These are phyloP conservation scores for Hydnomerulius pinastri DNA, from an alignment of 768 basidiomycete species.

Conservation along the genomic window DNA sequence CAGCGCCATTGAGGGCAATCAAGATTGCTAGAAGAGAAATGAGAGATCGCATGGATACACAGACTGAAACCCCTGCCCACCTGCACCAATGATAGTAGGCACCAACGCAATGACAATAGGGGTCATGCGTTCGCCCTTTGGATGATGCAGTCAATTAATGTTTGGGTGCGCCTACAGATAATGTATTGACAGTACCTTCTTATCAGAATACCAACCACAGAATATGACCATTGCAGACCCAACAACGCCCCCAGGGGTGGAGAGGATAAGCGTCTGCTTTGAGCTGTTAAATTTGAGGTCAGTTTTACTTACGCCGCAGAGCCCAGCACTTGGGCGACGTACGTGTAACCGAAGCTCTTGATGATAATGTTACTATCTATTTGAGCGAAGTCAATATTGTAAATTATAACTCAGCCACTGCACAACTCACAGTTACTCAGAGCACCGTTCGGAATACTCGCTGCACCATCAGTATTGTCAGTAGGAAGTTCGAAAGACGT, in stretches of 20 bases:
- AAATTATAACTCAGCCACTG: background rate
- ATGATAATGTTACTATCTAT: conserved; percentile 64
- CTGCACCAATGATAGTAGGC: conserved; percentile 59
- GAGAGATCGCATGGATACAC: background rate
- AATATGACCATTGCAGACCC: conserved; percentile 48
- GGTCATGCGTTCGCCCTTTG: conserved; percentile 57
- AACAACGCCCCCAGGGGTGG: conserved; percentile 56
- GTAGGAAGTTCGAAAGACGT: background rate
- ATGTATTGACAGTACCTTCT: conserved; percentile 41
- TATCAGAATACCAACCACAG: conserved; percentile 69
- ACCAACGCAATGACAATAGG: conserved; percentile 60
- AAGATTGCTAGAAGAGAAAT: conserved; percentile 40
- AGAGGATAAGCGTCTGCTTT: conserved; percentile 59
- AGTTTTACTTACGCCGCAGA: background rate
- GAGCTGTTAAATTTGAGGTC: conserved; percentile 38
- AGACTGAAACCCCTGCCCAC: conserved; percentile 26
- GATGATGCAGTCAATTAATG: background rate
- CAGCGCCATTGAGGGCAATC: conserved; percentile 52
- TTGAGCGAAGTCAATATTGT: background rate
- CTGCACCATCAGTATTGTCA: conserved; percentile 33
- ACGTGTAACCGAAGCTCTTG: conserved; percentile 66
- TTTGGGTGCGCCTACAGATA: background rate
- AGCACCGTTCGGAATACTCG: conserved; percentile 66
- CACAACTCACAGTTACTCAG: conserved; percentile 58
- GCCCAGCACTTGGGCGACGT: conserved; percentile 19